phyloP scores from a whole-genome alignment of 2,329 filamentous ascomycete species.

The Lasiodiplodia theobromae region DNA sequence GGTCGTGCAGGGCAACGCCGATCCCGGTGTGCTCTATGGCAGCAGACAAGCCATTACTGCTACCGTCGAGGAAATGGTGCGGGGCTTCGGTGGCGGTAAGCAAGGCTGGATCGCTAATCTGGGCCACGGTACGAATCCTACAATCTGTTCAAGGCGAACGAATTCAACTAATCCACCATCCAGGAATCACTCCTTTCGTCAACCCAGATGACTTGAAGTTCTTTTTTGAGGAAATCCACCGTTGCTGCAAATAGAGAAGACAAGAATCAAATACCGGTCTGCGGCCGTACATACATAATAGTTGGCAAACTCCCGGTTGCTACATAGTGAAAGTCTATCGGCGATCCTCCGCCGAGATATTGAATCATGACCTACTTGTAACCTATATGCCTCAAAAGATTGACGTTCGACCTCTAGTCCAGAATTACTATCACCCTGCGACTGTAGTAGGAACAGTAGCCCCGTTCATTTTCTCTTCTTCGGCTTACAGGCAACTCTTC shows the following conservation, averaged over 20 bases:
- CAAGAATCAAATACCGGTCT: background rate
- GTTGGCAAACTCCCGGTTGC: background rate
- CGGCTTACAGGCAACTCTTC: no score
- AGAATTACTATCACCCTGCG: no score
- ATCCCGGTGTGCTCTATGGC: slow-evolving; percentile 92
- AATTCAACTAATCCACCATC: background rate
- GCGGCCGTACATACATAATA: background rate
- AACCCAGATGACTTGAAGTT: slow-evolving; percentile 92
- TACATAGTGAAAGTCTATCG: background rate
- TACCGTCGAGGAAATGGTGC: slow-evolving; percentile 84
- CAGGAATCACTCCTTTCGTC: slow-evolving; percentile 92
- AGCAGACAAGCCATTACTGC: slow-evolving; percentile 79
- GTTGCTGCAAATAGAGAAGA: slow-evolving; percentile 35
- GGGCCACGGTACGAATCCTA: slow-evolving; percentile 75
- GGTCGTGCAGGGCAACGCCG: slow-evolving; percentile 93
- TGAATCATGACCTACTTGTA: background rate
- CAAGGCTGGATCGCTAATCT: slow-evolving; percentile 97
- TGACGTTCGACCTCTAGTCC: no score
- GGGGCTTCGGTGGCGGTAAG: slow-evolving; percentile 82
- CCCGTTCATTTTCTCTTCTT: no score
- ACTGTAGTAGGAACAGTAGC: no score
- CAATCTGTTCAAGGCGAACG: no score
- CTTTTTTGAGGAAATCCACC: slow-evolving; percentile 90
- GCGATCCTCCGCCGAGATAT: background rate
- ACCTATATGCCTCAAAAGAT: no score